These are phyloP conservation scores for Eutreptiella sp. DNA, from an alignment of 208 protist species.

Conservation along the genomic window DNA sequence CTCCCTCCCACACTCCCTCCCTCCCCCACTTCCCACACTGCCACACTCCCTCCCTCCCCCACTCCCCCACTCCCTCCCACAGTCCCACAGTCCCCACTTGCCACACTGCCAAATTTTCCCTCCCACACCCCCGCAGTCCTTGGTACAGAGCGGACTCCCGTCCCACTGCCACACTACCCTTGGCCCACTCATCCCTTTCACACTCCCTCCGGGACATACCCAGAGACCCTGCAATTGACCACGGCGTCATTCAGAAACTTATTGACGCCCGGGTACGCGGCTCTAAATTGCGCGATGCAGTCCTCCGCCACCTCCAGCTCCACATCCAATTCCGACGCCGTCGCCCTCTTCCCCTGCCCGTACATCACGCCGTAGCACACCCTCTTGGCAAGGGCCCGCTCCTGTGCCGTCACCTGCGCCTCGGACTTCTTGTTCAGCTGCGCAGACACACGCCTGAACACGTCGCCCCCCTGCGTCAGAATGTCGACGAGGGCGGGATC, in stretches of 20 bases:
- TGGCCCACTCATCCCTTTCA: no score
- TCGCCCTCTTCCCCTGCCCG: conserved; percentile 48
- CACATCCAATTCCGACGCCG: conserved; percentile 30
- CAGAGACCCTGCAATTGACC: conserved; percentile 48
- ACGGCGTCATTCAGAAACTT: conserved; percentile 37
- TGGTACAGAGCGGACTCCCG: no score
- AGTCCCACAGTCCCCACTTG: no score
- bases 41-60: no score
- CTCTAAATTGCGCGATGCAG: conserved; percentile 48
- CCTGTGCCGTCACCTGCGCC: conserved; percentile 18
- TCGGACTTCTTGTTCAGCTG: background rate
- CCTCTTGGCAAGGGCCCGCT: conserved; percentile 34
- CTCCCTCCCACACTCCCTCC: no score
- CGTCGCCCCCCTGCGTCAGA: background rate
- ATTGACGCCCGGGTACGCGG: conserved; percentile 54
- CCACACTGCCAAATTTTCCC: no score
- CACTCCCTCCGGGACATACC: no score
- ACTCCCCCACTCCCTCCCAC: no score
- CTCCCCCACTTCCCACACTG: no score
- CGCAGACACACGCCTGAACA: conserved; percentile 28
- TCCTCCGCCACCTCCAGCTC: conserved; percentile 12
- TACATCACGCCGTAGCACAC: conserved; percentile 45
- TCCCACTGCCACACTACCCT: no score
- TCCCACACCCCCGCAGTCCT: no score
- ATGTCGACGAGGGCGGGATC: conserved; percentile 26